phyloP scores from a whole-genome alignment of 768 basidiomycete genomes.

The Suillus fuscotomentosus region DNA sequence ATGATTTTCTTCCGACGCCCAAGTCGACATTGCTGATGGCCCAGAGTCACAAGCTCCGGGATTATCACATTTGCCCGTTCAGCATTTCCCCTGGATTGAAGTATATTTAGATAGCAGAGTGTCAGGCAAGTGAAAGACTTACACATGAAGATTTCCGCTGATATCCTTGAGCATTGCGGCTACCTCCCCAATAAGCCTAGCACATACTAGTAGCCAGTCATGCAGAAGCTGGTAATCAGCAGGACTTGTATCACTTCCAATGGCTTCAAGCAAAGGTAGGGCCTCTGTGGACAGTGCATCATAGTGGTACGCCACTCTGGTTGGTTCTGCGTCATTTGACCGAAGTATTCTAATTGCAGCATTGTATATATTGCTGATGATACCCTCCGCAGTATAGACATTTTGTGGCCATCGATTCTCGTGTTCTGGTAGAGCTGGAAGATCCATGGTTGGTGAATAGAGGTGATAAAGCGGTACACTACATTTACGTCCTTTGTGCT shows the following conservation, averaged over 20 bases:
- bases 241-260: not conserved
- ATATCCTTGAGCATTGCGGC: not conserved
- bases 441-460: not conserved
- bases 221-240: not conserved
- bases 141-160: not conserved
- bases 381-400: not conserved
- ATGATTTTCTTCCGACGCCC: no score
- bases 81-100: no score
- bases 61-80: no score
- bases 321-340: not conserved
- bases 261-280: not conserved
- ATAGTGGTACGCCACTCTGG: not conserved
- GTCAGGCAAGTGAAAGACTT: not conserved
- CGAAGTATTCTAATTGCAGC: not conserved
- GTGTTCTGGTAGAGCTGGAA: not conserved
- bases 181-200: not conserved
- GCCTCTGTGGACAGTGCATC: not conserved
- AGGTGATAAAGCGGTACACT: not conserved
- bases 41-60: no score
- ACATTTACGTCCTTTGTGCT: no score
- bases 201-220: not conserved
- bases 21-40: not conserved
- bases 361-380: not conserved
- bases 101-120: no score
- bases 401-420: not conserved